Evolutionary conservation across 1,139 yeast genomes (phyloP), one percentile per base, ranked within the genome.

Genomic region (Blastobotrys petasosporus): DNA sequence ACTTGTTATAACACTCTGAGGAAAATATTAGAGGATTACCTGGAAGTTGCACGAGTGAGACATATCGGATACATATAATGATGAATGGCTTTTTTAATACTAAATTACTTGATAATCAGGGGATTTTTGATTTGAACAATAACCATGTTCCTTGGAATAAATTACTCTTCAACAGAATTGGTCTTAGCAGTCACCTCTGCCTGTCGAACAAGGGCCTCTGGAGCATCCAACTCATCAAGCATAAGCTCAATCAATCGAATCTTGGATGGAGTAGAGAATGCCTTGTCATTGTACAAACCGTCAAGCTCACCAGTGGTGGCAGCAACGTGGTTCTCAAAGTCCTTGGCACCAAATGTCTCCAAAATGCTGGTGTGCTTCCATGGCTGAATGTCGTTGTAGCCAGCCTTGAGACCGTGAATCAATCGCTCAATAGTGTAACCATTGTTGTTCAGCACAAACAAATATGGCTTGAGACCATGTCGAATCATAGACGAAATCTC

Each of bases 341-440:
- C 74, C 62, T 74, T 74, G 55, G 90, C 87, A 63, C 82, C 84
- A 71, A 85, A 86, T 45, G 83, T 68, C 47, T 82, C 81, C 63
- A 85, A 73, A 55, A 85, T 65, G 49, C 73, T 73, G 66, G 76
- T 73, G 70, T 85, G 85, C 63, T 83, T 76, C 95, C 95, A 86
- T 53, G 80, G 75, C 68, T 85, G 94, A 60, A 86, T 80, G 60
- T 82, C 85, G 66, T 86, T 85, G 71, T 86, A 86, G 42, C 73
- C 64, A 39, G 94, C 92, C 39, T 70, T 73, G 58, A 75, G 80
- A 57, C 95, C 95, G 69, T 85, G 95, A 56, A 86, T 85, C 69
- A 86, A 76, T 68, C 90, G 79, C 71, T 86, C 95, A 65, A 86
- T 85, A 54, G 95, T 85, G 74, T 85, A 85, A 62, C 95, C 95